A percentile compares a stretch with the other conserved stretches of the same genome.
These are phyloP conservation scores for Hypericum perforatum DNA, from an alignment of 345 rosid species.

Conservation along the genomic window DNA sequence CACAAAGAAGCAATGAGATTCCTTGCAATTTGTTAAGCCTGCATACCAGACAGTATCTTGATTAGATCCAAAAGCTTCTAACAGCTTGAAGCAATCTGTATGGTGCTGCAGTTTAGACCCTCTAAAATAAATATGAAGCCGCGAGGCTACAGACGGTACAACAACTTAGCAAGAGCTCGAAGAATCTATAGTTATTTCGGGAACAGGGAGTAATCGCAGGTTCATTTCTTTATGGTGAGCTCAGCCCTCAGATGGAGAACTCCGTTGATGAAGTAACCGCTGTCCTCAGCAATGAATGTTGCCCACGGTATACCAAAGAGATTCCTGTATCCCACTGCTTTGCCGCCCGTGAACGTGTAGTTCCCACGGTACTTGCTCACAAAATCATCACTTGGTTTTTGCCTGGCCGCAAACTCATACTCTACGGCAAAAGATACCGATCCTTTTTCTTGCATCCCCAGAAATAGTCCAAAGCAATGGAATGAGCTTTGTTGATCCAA, in stretches of 20 bases:
- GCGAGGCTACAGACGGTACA: too few relatives aligned
- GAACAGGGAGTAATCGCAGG: neutral
- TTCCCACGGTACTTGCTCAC: slow-evolving; percentile 41
- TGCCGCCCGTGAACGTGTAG: slow-evolving; percentile 47
- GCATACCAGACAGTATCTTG: too few relatives aligned
- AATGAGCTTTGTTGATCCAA: slow-evolving; percentile 47
- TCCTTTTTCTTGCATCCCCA: slow-evolving; percentile 65
- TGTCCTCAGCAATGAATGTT: slow-evolving; percentile 45
- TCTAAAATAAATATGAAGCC: too few relatives aligned
- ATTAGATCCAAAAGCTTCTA: too few relatives aligned
- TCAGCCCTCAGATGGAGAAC: slow-evolving; percentile 72
- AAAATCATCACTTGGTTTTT: slow-evolving; percentile 52
- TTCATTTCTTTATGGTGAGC: slow-evolving; percentile 51
- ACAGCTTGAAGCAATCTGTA: too few relatives aligned
- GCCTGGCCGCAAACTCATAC: slow-evolving; percentile 65
- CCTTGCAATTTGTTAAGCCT: too few relatives aligned
- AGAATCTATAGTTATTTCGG: neutral
- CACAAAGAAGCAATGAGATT: too few relatives aligned
- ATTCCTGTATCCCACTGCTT: slow-evolving; percentile 53
- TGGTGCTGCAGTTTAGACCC: too few relatives aligned
- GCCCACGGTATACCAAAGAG: slow-evolving; percentile 52
- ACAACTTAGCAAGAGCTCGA: neutral
- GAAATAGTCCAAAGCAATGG: slow-evolving; percentile 65
- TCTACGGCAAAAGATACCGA: slow-evolving; percentile 44
- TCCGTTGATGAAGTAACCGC: slow-evolving; percentile 55